A percentile compares a stretch with the other conserved stretches of the same genome.
These are phyloP conservation scores for Aspergillus pseudoglaucus DNA, from an alignment of 2,329 filamentous ascomycete species.

Conservation along the genomic window DNA sequence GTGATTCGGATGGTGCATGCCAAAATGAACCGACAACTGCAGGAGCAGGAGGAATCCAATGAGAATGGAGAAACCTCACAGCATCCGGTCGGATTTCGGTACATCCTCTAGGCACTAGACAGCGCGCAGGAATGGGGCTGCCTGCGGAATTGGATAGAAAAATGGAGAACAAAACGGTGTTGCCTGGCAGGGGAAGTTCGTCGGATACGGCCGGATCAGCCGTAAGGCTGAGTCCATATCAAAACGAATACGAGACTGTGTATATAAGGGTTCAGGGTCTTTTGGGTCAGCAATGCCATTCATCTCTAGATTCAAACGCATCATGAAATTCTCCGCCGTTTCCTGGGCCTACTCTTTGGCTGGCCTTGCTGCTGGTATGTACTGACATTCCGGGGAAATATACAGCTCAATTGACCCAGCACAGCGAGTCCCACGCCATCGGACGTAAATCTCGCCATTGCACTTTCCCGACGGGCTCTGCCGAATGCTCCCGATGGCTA, in stretches of 20 bases:
- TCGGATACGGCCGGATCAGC: not conserved
- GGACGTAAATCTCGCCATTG: not conserved
- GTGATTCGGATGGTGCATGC: slow-evolving; percentile 27
- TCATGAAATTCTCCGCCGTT: not conserved
- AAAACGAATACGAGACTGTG: not conserved
- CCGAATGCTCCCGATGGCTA: slow-evolving; percentile 63
- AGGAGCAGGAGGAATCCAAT: no score
- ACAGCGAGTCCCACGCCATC: not conserved
- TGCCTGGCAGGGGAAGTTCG: not conserved
- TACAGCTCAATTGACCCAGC: not conserved
- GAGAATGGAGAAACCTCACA: no score
- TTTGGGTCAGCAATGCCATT: no score
- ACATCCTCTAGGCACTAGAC: no score
- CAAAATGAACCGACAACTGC: slow-evolving; percentile 22
- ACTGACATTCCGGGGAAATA: not conserved
- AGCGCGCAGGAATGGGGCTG: not conserved
- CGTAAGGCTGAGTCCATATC: not conserved
- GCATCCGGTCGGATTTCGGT: no score
- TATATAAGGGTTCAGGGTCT: no score
- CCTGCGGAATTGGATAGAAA: not conserved
- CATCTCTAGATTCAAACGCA: not conserved
- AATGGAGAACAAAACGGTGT: not conserved
- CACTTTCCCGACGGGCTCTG: slow-evolving; percentile 24
- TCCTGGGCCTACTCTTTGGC: not conserved
- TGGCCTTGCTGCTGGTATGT: not conserved